phyloP scores from a whole-genome alignment of 805 yeast species.

The Candida pseudoglaebosa region DNA sequence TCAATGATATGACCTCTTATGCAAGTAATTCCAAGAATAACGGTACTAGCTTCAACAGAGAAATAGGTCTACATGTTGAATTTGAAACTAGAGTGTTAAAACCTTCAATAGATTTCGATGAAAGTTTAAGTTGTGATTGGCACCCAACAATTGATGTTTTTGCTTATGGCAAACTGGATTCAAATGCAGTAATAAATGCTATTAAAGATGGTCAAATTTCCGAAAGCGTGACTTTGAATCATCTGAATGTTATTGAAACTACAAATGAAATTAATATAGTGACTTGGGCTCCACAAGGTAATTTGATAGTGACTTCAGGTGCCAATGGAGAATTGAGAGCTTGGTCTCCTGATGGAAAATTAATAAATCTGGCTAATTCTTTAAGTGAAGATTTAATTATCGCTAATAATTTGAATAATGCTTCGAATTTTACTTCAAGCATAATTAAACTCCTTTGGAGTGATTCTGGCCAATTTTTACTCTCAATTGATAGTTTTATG shows the following conservation, averaged over 20 bases:
- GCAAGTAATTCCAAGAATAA: neutral
- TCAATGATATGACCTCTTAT: neutral
- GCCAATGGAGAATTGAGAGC: conserved; percentile 70
- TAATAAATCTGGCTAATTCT: conserved; percentile 44
- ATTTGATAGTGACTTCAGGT: conserved; percentile 57
- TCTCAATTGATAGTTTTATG: conserved; percentile 52
- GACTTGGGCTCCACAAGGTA: conserved; percentile 69
- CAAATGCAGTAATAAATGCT: conserved; percentile 44
- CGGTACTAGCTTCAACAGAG: neutral
- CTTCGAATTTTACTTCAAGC: conserved; percentile 1
- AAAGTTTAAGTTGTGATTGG: conserved; percentile 52
- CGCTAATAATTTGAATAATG: neutral
- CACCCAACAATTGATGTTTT: conserved; percentile 48
- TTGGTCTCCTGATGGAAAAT: conserved; percentile 72
- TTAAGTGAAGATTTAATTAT: conserved; percentile 7
- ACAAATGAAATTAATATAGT: conserved; percentile 29
- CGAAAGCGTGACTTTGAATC: conserved; percentile 26
- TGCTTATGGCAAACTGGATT: conserved; percentile 53
- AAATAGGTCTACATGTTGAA: neutral
- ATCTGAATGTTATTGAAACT: conserved; percentile 19
- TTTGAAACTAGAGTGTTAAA: conserved; percentile 33
- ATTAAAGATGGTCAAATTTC: conserved; percentile 25
- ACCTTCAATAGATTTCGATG: conserved; percentile 35
- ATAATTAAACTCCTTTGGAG: conserved; percentile 65
- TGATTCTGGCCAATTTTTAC: conserved; percentile 45